Evolutionary conservation across 257 asterid species (phyloP).

Genomic region (Solanum infundibuliforme): DNA sequence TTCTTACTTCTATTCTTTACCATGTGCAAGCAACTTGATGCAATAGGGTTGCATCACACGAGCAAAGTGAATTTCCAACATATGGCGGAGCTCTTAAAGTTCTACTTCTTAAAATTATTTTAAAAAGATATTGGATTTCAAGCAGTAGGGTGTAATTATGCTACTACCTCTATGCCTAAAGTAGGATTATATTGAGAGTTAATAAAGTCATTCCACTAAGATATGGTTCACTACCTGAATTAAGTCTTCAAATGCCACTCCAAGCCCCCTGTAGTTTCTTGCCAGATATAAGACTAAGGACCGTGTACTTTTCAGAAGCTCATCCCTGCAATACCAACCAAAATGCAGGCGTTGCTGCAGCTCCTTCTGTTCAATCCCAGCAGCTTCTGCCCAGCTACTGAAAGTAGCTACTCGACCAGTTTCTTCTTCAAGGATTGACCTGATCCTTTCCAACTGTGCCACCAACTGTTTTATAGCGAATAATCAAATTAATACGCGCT

Average conservation of each 20-base stretch:
- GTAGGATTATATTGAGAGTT: not conserved
- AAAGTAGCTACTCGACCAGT: conserved; percentile 43
- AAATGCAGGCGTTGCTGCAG: conserved; percentile 50
- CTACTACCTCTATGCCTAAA: not conserved
- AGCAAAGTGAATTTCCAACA: not conserved
- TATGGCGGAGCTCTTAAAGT: not conserved
- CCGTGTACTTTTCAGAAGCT: conserved; percentile 62
- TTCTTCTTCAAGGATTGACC: conserved; percentile 41
- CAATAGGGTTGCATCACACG: not conserved
- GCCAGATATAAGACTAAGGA: conserved; percentile 65
- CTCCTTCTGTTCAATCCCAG: conserved; percentile 45
- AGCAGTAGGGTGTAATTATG: not conserved
- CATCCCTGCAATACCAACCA: conserved; percentile 81
- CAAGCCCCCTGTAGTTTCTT: conserved; percentile 65
- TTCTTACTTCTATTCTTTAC: not conserved
- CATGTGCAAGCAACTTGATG: not conserved
- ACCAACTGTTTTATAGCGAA: conserved; percentile 38
- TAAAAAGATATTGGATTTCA: not conserved
- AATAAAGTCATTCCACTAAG: not conserved
- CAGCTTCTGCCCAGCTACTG: conserved; percentile 75
- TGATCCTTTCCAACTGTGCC: conserved; percentile 61
- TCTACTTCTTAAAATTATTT: not conserved
- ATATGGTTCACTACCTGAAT: conserved; percentile 42
- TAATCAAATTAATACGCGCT: conserved; percentile 7
- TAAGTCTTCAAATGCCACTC: conserved; percentile 78